Percentiles rank a stretch among this genome's conserved stretches.
Evolutionary conservation across 108 stramenopile genomes (phyloP).

Genomic region (Aureococcus anophagefferens): DNA sequence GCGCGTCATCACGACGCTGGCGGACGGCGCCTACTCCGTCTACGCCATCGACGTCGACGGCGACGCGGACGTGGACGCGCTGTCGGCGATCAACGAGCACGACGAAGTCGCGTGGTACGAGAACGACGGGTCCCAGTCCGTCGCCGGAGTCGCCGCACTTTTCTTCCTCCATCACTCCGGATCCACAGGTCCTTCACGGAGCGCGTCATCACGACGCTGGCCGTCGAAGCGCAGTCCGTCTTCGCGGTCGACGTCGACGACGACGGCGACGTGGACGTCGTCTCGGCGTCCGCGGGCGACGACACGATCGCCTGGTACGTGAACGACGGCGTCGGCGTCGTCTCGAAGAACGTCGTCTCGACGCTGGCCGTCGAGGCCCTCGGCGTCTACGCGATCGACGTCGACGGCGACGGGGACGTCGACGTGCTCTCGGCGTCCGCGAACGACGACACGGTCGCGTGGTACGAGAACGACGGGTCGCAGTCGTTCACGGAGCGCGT

Average conservation of each 20-base stretch:
- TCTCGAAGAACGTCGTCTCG: too few relatives aligned
- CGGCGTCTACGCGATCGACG: slow-evolving; percentile 16
- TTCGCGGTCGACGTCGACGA: slow-evolving; percentile 22
- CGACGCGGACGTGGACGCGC: too few relatives aligned
- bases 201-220: slow-evolving; percentile 8
- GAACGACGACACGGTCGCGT: too few relatives aligned
- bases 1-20: too few relatives aligned
- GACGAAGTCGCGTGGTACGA: too few relatives aligned
- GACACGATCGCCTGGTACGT: neutral
- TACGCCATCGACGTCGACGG: too few relatives aligned
- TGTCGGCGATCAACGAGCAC: neutral
- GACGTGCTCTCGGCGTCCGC: too few relatives aligned
- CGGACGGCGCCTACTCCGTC: too few relatives aligned
- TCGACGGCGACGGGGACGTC: neutral
- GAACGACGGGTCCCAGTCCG: too few relatives aligned
- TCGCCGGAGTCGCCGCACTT: neutral
- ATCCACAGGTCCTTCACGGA: slow-evolving; percentile 5
- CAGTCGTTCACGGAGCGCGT: too few relatives aligned
- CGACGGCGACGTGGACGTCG: slow-evolving; percentile 7
- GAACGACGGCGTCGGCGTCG: neutral
- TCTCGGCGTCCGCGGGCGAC: neutral
- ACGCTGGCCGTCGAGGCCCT: neutral
- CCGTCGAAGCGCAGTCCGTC: slow-evolving; percentile 16
- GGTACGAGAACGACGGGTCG: too few relatives aligned
- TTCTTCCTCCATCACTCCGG: too few relatives aligned